phyloP scores from a whole-genome alignment of 352 stramenopile species.

The Lagenidium giganteum region DNA sequence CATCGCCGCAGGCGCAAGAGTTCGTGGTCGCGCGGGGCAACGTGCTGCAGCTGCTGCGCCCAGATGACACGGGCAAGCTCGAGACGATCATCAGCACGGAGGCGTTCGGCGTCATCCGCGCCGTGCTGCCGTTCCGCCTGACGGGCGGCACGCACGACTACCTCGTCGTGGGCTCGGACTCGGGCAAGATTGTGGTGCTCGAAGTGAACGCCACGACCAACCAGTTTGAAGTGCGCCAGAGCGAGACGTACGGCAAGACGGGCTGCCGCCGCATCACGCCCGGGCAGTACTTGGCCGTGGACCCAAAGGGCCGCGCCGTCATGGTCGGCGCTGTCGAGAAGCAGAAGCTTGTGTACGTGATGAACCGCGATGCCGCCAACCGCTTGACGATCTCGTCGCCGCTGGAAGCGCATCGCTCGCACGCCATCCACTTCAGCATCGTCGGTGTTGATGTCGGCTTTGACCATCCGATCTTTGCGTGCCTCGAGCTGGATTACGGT shows the following conservation, averaged over 20 bases:
- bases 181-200: conserved; percentile 94
- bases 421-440: conserved; percentile 93
- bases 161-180: conserved; percentile 94
- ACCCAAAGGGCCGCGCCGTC: conserved; percentile 96
- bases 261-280: conserved; percentile 96
- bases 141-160: conserved; percentile 92
- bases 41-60: conserved; percentile 92
- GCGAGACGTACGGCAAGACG: conserved; percentile 96
- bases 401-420: conserved; percentile 96
- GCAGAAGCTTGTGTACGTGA: conserved; percentile 99
- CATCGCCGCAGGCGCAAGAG: conserved; percentile 88
- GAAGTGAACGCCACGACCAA: conserved; percentile 85
- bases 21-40: conserved; percentile 93
- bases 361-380: conserved; percentile 95
- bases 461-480: conserved; percentile 99
- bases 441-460: conserved; percentile 98
- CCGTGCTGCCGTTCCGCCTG: conserved; percentile 87
- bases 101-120: conserved; percentile 91
- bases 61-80: conserved; percentile 64
- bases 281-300: conserved; percentile 96
- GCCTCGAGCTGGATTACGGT: conserved; percentile 95
- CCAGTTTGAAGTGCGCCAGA: conserved; percentile 86
- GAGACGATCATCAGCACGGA: conserved; percentile 79
- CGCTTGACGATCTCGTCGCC: conserved; percentile 96
- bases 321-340: conserved; percentile 97